phyloP scores from a whole-genome alignment of 1,284 basidiomycete genomes.

The Cryptococcus amylolentus region DNA sequence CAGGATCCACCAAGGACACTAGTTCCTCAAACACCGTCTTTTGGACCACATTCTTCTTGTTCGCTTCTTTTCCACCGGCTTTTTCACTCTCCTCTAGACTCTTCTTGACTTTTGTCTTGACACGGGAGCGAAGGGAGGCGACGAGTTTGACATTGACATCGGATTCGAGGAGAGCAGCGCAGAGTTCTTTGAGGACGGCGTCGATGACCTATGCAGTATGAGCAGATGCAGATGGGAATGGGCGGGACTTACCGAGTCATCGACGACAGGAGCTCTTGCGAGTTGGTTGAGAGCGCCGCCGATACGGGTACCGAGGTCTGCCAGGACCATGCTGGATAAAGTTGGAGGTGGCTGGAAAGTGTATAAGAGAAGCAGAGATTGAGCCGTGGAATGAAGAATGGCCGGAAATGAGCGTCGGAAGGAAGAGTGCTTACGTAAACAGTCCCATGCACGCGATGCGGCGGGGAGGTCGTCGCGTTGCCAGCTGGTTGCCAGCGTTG shows the following conservation, averaged over 20 bases:
- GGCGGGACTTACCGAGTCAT: conserved; percentile 67
- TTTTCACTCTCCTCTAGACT: conserved; percentile 59
- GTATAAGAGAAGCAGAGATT: neutral
- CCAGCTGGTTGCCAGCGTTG: too few species aligned
- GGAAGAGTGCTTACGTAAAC: too few species aligned
- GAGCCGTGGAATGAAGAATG: too few species aligned
- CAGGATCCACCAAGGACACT: conserved; percentile 89
- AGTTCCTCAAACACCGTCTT: conserved; percentile 98
- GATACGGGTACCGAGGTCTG: conserved; percentile 89
- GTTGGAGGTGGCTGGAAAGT: neutral
- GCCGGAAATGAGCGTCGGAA: too few species aligned
- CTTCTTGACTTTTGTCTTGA: conserved; percentile 67
- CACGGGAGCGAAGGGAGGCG: conserved; percentile 76
- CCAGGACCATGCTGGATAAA: conserved; percentile 73
- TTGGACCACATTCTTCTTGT: conserved; percentile 81
- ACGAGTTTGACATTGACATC: conserved; percentile 99
- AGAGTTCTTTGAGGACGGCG: conserved; percentile 90
- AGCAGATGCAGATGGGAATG: neutral
- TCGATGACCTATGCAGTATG: conserved; percentile 71
- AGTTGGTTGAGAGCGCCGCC: conserved; percentile 91
- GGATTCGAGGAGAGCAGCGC: conserved; percentile 86
- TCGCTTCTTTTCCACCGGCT: conserved; percentile 76
- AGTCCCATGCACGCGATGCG: too few species aligned
- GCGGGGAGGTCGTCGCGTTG: too few species aligned
- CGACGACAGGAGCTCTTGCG: conserved; percentile 76